phyloP scores from a whole-genome alignment of 1,284 basidiomycete species.

The Ceratobasidium sp. region DNA sequence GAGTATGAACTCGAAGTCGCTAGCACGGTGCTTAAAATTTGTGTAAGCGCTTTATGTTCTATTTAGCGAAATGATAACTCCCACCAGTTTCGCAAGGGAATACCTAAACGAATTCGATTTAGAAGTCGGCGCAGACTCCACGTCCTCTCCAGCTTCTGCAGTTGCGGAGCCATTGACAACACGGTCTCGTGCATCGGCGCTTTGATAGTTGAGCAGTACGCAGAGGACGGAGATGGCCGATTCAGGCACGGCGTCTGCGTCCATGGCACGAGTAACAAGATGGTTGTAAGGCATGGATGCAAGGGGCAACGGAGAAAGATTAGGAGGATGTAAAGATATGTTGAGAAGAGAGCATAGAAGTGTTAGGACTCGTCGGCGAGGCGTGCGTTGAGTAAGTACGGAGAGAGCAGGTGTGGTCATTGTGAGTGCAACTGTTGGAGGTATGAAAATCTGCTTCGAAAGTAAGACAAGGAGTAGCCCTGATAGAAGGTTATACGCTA shows the following conservation, averaged over 20 bases:
- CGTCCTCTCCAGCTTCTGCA: slow-evolving; percentile 54
- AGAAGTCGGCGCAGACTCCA: slow-evolving; percentile 63
- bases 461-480: slow-evolving; percentile 80
- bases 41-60: slow-evolving; percentile 5
- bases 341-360: slow-evolving; percentile 91
- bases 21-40: slow-evolving; percentile 75
- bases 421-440: slow-evolving; percentile 74
- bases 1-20: slow-evolving; percentile 86
- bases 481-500: neutral
- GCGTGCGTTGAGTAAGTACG: slow-evolving; percentile 70
- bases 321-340: slow-evolving; percentile 78
- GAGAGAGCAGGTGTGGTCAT: slow-evolving; percentile 78
- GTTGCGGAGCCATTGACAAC: slow-evolving; percentile 48
- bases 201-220: slow-evolving; percentile 83
- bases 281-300: slow-evolving; percentile 80
- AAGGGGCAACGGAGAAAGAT: slow-evolving; percentile 46
- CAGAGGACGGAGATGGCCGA: slow-evolving; percentile 64
- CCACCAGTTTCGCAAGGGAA: slow-evolving; percentile 86
- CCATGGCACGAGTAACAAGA: slow-evolving; percentile 79
- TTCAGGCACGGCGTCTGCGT: slow-evolving; percentile 65
- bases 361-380: slow-evolving; percentile 83
- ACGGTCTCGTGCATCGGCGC: slow-evolving; percentile 71
- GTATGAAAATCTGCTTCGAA: slow-evolving; percentile 86
- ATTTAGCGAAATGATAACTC: slow-evolving; percentile 49
- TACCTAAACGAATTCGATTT: slow-evolving; percentile 90